Evolutionary conservation across 176 grass and related monocot genomes (phyloP).

Genomic region (Aegilops tauschii): DNA sequence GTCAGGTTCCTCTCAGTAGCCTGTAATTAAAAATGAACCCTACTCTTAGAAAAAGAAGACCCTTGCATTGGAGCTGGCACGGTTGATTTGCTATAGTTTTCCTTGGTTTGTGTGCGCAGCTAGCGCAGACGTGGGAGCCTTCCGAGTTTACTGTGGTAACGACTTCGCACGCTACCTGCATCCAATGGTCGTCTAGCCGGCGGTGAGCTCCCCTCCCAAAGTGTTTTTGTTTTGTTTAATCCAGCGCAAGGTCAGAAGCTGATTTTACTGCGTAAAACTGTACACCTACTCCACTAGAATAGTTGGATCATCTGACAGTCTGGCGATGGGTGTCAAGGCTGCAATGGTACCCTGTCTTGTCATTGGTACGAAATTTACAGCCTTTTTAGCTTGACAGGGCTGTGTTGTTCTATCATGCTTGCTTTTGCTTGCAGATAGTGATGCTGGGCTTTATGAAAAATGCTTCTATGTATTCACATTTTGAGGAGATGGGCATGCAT

Average conservation of each 20-base stretch:
- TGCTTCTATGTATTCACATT: too few relatives aligned
- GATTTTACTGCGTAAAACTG: neutral
- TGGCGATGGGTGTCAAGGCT: neutral
- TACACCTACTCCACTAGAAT: too few relatives aligned
- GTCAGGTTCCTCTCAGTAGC: neutral
- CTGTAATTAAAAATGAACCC: conserved; percentile 10
- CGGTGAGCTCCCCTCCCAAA: too few relatives aligned
- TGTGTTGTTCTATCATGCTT: neutral
- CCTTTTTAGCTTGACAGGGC: too few relatives aligned
- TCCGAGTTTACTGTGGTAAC: neutral
- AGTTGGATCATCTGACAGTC: neutral
- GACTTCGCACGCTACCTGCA: neutral
- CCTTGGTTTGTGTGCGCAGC: neutral
- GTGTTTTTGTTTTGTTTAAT: neutral
- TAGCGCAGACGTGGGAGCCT: neutral
- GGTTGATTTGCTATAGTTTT: conserved; percentile 9
- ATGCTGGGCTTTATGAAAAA: neutral
- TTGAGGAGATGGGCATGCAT: too few relatives aligned
- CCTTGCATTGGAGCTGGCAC: conserved; percentile 34
- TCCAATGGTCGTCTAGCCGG: neutral
- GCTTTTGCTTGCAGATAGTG: neutral
- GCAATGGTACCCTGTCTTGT: neutral
- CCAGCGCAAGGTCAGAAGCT: neutral
- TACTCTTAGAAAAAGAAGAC: neutral
- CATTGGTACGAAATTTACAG: neutral